Evolutionary conservation across 2,329 filamentous ascomycete species (phyloP), one percentile per base, ranked within the genome.

Genomic region (Colletotrichum siamense): DNA sequence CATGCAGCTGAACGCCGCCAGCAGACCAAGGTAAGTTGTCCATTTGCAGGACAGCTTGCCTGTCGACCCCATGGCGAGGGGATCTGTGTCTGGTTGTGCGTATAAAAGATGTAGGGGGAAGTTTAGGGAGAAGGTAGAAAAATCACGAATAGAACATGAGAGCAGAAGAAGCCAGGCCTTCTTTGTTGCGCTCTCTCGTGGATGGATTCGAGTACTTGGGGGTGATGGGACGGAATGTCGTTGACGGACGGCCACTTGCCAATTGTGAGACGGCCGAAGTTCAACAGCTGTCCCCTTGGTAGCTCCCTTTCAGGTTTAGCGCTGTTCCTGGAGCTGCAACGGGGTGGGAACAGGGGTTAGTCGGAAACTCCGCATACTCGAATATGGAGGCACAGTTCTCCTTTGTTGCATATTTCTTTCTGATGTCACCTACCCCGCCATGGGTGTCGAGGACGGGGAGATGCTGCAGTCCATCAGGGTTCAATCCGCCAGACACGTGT

Each of bases 1-100:
- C 34, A 95, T 84, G 80, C 88, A 92, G 81, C 89, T 88, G 39
- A 95, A 82, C 64, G 91, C 85, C 78, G 89, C 86, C 61, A 94
- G 80, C 77, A 95, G 82, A 78, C 91, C 89, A 77, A 95, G 84
- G 79, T 92, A 88, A 80, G 91, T 87, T 82, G 92, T 91, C 94
- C 94, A 95, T 85, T 86, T 88, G 83, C 85, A 87, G 86, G 91
- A 91, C 87, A 87, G 84, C 83, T 85, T 85, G 82, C 85, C 83
- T 69, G 82, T 84, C 81, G 86, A 86, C 85, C 87, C 87, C 91
- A 93, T 93, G 81, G 81, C 80, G 80, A 77, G 73, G 64, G 73
- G 77, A 77, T 73, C 78, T 79, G 55, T 26, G 36, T 26, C 66
- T 18, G 36, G 9, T 49, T 52, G 36, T 39, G 49, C 52, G 52